These are phyloP conservation scores for Aspergillus sp. DNA, from an alignment of 2,329 filamentous ascomycete genomes.

Conservation along the genomic window DNA sequence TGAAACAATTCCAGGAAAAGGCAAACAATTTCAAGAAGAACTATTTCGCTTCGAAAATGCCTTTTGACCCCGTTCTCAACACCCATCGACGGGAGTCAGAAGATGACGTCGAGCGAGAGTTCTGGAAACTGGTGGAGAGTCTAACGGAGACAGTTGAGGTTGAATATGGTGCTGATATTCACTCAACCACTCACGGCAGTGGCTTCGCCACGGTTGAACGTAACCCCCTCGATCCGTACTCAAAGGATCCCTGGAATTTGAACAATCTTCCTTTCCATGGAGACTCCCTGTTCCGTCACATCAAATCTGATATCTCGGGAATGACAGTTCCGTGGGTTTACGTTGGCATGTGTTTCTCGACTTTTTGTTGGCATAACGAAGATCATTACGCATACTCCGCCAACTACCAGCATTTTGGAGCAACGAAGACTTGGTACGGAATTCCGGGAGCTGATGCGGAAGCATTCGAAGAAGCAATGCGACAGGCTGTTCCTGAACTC, in stretches of 20 bases:
- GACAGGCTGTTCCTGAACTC: conserved; percentile 87
- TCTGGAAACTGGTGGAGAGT: conserved; percentile 93
- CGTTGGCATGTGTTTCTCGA: conserved; percentile 99
- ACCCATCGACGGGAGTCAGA: conserved; percentile 80
- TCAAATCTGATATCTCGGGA: conserved; percentile 96
- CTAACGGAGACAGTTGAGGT: conserved; percentile 95
- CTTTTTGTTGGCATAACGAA: conserved; percentile 99
- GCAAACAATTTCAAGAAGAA: conserved; percentile 91
- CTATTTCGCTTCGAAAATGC: conserved; percentile 90
- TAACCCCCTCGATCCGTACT: conserved; percentile 81
- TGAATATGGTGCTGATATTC: conserved; percentile 96
- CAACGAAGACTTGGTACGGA: conserved; percentile 98
- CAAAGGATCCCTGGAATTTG: conserved; percentile 91
- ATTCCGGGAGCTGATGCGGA: conserved; percentile 91
- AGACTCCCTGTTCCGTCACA: conserved; percentile 92
- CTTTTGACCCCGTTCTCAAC: conserved; percentile 79
- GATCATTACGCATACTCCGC: conserved; percentile 97
- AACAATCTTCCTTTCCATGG: conserved; percentile 87
- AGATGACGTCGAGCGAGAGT: conserved; percentile 93
- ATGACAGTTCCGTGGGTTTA: conserved; percentile 99
- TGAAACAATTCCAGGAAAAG: conserved; percentile 94
- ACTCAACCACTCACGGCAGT: conserved; percentile 95
- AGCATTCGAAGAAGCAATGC: conserved; percentile 95
- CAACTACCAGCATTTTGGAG: conserved; percentile 97
- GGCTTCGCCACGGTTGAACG: conserved; percentile 94